phyloP scores from a whole-genome alignment of 352 stramenopile species.

The Elongisporangium undulatum region DNA sequence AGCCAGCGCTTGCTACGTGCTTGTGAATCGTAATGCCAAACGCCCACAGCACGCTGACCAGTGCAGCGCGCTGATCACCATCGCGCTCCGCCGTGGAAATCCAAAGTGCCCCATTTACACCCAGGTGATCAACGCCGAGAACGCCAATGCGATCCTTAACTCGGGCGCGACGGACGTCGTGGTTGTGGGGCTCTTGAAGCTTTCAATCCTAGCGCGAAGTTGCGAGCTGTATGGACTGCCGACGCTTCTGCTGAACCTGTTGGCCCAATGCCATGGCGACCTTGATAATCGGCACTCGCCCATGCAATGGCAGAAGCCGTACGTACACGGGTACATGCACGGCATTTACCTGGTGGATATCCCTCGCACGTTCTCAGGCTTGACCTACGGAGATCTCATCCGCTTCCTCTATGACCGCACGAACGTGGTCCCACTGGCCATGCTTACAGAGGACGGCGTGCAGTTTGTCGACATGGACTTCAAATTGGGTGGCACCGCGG shows the following conservation, averaged over 20 bases:
- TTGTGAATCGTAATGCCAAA: constrained; percentile 51
- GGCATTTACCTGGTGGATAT: constrained; percentile 77
- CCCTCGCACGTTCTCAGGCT: constrained; percentile 66
- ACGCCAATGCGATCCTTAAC: constrained; percentile 61
- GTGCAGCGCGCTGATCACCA: constrained; percentile 70
- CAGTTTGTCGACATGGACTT: constrained; percentile 76
- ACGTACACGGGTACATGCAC: constrained; percentile 67
- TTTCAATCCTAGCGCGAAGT: constrained; percentile 60
- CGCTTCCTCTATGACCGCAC: constrained; percentile 77
- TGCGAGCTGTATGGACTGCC: constrained; percentile 63
- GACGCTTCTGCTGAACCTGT: constrained; percentile 63
- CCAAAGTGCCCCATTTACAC: constrained; percentile 69
- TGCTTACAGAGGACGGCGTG: constrained; percentile 61
- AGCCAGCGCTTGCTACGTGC: constrained; percentile 61
- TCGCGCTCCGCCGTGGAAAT: constrained; percentile 64
- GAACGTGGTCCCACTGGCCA: constrained; percentile 54
- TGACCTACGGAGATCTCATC: constrained; percentile 78
- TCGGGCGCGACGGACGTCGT: constrained; percentile 75
- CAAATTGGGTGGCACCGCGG: constrained; percentile 64
- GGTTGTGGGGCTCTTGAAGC: constrained; percentile 66
- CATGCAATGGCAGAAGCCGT: constrained; percentile 61
- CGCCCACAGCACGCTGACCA: constrained; percentile 63
- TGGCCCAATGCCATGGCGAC: constrained; percentile 49
- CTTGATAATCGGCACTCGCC: constrained; percentile 45
- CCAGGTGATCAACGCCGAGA: constrained; percentile 67